Evolutionary conservation across 106 monocot species (phyloP), one percentile per base, ranked within the genome.

Genomic region (Acorus calamus): DNA sequence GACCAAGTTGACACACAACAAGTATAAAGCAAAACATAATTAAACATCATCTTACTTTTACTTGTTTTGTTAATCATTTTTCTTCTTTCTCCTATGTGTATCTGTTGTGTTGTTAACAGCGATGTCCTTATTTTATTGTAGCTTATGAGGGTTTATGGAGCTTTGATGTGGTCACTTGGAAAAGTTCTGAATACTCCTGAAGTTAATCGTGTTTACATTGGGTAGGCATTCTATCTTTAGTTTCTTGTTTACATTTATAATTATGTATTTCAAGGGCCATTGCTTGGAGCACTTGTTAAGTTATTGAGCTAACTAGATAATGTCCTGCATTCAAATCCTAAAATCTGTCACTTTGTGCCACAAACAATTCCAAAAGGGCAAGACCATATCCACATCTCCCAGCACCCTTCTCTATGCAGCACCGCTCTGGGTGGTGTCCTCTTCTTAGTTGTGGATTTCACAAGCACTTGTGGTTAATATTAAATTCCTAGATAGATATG

Each of bases 111-210:
- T 50, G 4, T 42, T 47, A 3, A 14, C 56, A 5, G 5, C 14
- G 13, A 57, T 56, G 41, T 48, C 52, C n/a, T 66, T 41, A 50
- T 69, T n/a, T 46, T 68, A 3, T 63, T 63, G 45, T 83, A 93
- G 93, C 86, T 93, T 53, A 93, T 93, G 89, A 93, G 93, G 81
- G 93, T 93, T 13, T 93, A 93, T 73, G 93, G 93, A 66, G 88
- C 93, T 51, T 75, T 88, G 50, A 65, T 93, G 83, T 93, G 93
- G 93, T 93, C 93, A 14, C 83, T 93, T 63, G 93, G 93, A 49
- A 93, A 93, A 68, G 93, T 93, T 67, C 74, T 93, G 53, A 86
- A 88, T 61, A 93, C 93, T 8, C 93, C 93, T 55, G 93, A 93
- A 67, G 93, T 93, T 28, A 80, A 83, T 83, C 86, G 93, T 56